Percentiles rank a stretch among this genome's conserved stretches.
These are phyloP conservation scores for Paramecium pentaurelia DNA, from an alignment of 73 alveolate species.

Conservation along the genomic window DNA sequence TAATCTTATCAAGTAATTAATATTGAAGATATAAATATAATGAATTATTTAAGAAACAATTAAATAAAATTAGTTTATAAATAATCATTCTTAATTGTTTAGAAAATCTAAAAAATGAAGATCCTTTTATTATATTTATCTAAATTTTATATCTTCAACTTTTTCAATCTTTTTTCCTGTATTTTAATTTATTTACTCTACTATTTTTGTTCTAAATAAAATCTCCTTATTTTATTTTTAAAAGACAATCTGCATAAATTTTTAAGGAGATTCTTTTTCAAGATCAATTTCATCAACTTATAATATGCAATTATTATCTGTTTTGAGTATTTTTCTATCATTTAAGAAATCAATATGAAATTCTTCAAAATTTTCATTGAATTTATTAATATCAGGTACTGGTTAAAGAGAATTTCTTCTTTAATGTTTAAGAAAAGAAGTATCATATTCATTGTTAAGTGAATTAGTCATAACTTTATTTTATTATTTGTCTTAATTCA, in stretches of 20 bases:
- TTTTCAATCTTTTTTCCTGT: neutral
- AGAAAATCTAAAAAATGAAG: neutral
- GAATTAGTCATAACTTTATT: neutral
- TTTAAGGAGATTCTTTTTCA: neutral
- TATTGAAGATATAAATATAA: neutral
- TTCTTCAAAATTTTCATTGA: neutral
- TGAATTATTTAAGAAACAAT: too few species aligned
- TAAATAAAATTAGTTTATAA: neutral
- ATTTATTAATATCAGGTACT: neutral
- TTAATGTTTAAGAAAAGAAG: neutral
- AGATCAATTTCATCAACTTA: constrained; percentile 1
- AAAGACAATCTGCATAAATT: neutral
- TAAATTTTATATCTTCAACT: neutral
- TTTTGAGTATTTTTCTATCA: neutral
- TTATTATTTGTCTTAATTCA: neutral
- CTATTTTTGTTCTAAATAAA: neutral
- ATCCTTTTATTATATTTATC: neutral
- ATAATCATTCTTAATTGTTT: neutral
- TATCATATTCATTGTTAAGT: neutral
- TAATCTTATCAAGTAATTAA: neutral
- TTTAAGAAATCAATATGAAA: neutral
- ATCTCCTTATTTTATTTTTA: neutral
- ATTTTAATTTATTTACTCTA: neutral
- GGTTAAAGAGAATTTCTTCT: neutral
- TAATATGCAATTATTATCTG: neutral